phyloP scores from a whole-genome alignment of 306 rosid genomes.

The Castanea mollissima region DNA sequence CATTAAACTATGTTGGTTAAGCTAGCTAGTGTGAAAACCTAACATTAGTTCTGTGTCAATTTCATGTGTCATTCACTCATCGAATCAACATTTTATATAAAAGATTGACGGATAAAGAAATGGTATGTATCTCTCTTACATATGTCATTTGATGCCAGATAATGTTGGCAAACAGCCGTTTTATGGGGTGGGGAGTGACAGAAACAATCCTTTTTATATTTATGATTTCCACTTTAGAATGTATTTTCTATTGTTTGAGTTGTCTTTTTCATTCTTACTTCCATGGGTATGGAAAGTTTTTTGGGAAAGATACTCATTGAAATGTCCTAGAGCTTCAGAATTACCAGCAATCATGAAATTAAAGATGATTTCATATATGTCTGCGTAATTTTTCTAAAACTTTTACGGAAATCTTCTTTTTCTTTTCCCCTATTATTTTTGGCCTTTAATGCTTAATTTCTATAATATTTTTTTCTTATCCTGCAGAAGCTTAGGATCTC shows the following conservation, averaged over 20 bases:
- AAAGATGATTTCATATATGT: constrained; percentile 13
- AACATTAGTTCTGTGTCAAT: constrained; percentile 41
- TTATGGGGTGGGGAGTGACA: background rate
- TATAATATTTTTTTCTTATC: background rate
- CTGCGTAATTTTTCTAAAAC: constrained; percentile 3
- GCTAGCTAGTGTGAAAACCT: constrained; percentile 21
- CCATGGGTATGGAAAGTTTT: background rate
- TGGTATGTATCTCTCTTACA: constrained; percentile 52
- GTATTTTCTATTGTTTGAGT: background rate
- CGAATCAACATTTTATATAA: constrained; percentile 29
- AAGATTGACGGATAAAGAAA: constrained; percentile 84
- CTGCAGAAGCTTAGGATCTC: background rate
- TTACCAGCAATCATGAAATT: constrained; percentile 8
- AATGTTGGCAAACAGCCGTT: background rate
- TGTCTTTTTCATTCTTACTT: background rate
- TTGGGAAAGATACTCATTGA: background rate
- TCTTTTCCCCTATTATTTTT: constrained; percentile 3
- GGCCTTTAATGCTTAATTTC: background rate
- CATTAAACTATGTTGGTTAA: constrained; percentile 5
- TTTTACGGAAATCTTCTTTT: background rate
- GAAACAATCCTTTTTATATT: no score
- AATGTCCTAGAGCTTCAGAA: constrained; percentile 4
- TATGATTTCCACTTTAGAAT: background rate
- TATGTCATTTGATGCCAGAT: background rate
- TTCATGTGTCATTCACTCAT: constrained; percentile 30